Base-by-base conservation (phyloP, 78 protist genomes). In the Dictyostelium firmibasis region DNA sequence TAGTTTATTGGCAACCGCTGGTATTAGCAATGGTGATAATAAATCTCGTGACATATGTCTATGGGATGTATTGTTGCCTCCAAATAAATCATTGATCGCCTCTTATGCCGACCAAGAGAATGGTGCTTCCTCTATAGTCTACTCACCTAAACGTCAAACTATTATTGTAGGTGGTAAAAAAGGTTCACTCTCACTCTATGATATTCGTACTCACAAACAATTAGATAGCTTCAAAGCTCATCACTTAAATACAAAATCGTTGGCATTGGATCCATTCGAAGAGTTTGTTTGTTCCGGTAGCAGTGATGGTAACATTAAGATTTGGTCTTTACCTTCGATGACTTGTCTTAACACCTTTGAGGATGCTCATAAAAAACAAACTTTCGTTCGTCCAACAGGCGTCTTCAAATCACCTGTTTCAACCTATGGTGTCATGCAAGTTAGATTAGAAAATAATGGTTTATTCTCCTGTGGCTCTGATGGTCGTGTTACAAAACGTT, bases 341-440 rank as follows among this genome's bases (percentile, higher is more conserved):
- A 84, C 91, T 11, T 74, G 76, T 81, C 25, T 78, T 0, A 47
- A 69, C 35, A 92, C 92, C 20, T 81, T 85, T 67, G 96, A 92
- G 8, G 96, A 92, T 81, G 29, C 81, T 18, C 96, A 92, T 50
- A 86, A 78, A 57, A 92, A 92, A 69, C 96, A 92, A 53, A 92
- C 96, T 1, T 92, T 92, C 76, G 96, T 92, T 16, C 35, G 96
- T 16, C 91, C 91, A 76, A 77, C 96, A 0, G 88, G 96, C 53
- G 96, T 92, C 9, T 92, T 92, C 60, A 86, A 85, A 35, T 60
- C 82, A 11, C 70, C 88, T 35, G 96, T 92, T 13, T 70, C 84
- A 41, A 92, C 96, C 0, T 92, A 92, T 86, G 96, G 96, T 78
- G 96, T 92, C 9, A 92, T 92, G 83, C 96, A 92, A 86, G 96